Evolutionary conservation across 768 basidiomycete species (phyloP).

Genomic region (Russula ochroleuca): DNA sequence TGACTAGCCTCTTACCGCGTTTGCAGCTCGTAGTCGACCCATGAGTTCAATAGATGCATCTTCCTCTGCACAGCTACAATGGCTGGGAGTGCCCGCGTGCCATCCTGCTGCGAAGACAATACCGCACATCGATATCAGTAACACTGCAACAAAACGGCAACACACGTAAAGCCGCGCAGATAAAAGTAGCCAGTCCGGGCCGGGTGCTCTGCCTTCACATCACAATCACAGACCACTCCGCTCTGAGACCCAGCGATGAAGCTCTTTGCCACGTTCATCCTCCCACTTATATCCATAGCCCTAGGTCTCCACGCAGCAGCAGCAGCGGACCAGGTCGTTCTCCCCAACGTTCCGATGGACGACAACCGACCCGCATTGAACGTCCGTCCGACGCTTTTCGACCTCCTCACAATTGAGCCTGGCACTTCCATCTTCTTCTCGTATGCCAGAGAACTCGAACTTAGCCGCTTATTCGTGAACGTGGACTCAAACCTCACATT

Average conservation of each 20-base stretch:
- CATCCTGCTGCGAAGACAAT: constrained; percentile 51
- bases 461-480: constrained; percentile 48
- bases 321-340: constrained; percentile 13
- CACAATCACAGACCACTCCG: background rate
- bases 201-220: background rate
- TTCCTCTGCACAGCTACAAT: constrained; percentile 20
- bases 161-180: background rate
- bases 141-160: no score
- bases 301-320: constrained; percentile 3
- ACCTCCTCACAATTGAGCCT: constrained; percentile 72
- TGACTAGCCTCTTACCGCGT: constrained; percentile 54
- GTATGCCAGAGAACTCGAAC: constrained; percentile 67
- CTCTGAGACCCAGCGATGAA: constrained; percentile 6
- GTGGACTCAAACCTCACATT: constrained; percentile 45
- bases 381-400: constrained; percentile 53
- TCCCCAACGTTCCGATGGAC: constrained; percentile 11
- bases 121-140: constrained; percentile 54
- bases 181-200: background rate
- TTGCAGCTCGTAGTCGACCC: constrained; percentile 43
- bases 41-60: constrained; percentile 30
- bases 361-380: background rate
- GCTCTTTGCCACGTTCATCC: constrained; percentile 6
- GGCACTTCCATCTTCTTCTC: constrained; percentile 79
- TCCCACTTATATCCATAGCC: background rate
- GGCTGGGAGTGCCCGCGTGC: constrained; percentile 14